These are phyloP conservation scores for Sporobolomyces roseus DNA, from an alignment of 768 basidiomycete genomes.

Conservation along the genomic window DNA sequence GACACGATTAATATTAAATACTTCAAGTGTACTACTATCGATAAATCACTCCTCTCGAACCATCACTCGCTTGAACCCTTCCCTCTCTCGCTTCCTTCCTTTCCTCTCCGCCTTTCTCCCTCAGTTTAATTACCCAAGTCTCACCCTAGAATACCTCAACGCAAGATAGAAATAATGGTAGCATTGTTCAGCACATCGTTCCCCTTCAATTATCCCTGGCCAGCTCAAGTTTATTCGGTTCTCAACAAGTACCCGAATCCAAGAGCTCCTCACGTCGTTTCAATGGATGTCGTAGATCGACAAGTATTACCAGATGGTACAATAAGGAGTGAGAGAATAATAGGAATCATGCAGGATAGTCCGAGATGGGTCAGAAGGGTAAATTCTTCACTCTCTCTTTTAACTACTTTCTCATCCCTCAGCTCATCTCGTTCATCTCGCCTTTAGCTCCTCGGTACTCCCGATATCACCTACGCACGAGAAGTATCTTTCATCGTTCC, in stretches of 20 bases:
- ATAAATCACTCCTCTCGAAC: not conserved
- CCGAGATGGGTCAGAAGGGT: slow-evolving; percentile 39
- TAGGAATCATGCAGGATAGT: slow-evolving; percentile 39
- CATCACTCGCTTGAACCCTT: not conserved
- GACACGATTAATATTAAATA: not conserved
- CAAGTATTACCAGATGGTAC: slow-evolving; percentile 34
- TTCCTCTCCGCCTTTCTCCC: not conserved
- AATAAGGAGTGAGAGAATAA: slow-evolving; percentile 35
- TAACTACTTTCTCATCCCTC: not conserved
- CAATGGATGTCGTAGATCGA: slow-evolving; percentile 36
- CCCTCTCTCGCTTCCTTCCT: not conserved
- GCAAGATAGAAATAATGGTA: slow-evolving; percentile 19
- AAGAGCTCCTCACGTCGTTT: slow-evolving; percentile 39
- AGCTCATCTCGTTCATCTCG: not conserved
- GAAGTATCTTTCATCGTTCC: slow-evolving; percentile 42
- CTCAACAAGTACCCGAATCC: slow-evolving; percentile 44
- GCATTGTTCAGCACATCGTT: slow-evolving; percentile 34
- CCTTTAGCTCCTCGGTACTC: slow-evolving; percentile 34
- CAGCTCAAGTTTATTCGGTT: slow-evolving; percentile 38
- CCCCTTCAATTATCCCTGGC: slow-evolving; percentile 35
- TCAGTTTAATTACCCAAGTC: too few relatives aligned
- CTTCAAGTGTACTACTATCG: not conserved
- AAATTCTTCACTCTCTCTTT: not conserved
- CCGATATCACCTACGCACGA: slow-evolving; percentile 37
- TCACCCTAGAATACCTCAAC: too few relatives aligned